Evolutionary conservation across 305 asterid species (phyloP).

Genomic region (Solanum hybrid): DNA sequence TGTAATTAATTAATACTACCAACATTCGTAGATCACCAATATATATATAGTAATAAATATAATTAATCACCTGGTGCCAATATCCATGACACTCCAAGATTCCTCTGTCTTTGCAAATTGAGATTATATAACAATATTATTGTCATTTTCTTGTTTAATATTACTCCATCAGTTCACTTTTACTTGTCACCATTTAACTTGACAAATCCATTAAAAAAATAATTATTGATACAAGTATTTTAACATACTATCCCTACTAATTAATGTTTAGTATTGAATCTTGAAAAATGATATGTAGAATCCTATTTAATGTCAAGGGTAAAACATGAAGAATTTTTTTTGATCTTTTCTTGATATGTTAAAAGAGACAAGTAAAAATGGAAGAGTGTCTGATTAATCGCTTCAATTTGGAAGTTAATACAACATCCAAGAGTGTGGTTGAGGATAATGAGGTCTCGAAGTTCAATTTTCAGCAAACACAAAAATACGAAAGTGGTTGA

Average conservation of each 20-base stretch:
- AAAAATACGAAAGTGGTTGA: not conserved
- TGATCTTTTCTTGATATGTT: too few species aligned
- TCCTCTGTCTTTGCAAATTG: not conserved
- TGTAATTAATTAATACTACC: not conserved
- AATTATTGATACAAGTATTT: too few species aligned
- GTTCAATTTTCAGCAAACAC: not conserved
- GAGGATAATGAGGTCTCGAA: not conserved
- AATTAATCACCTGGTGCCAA: not conserved
- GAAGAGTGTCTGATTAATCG: not conserved
- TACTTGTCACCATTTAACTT: too few species aligned
- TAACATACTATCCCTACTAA: too few species aligned
- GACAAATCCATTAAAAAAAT: rapidly evolving
- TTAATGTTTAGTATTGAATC: not conserved
- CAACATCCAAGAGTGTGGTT: not conserved
- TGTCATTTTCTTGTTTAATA: not conserved
- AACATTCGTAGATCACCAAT: not conserved
- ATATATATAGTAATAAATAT: not conserved
- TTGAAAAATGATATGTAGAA: not conserved
- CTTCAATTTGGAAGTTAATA: not conserved
- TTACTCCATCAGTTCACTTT: not conserved
- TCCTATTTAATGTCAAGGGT: not conserved
- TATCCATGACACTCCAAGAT: not conserved
- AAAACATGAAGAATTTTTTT: too few species aligned
- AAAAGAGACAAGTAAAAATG: not conserved
- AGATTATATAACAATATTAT: not conserved